phyloP scores from a whole-genome alignment of 257 asterid species.

The Solanum chiquidenum region DNA sequence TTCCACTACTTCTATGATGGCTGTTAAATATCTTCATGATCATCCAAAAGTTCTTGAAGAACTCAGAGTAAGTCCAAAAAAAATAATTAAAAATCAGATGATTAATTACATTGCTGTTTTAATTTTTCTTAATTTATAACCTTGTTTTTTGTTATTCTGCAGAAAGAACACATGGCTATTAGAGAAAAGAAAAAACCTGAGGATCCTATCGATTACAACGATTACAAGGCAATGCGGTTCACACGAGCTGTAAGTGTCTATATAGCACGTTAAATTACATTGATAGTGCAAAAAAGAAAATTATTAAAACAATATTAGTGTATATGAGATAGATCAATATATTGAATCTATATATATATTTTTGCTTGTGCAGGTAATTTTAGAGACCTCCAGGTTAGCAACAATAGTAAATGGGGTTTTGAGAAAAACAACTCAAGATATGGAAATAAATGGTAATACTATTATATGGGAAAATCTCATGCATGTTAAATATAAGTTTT shows the following conservation, averaged over 20 bases:
- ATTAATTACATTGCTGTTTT: neutral
- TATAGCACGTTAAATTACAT: neutral
- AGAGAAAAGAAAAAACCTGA: conserved; percentile 63
- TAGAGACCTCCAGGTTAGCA: conserved; percentile 42
- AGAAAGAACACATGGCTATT: conserved; percentile 70
- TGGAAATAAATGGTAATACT: conserved; percentile 34
- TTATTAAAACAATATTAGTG: no score
- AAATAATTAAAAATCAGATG: neutral
- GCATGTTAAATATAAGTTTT: neutral
- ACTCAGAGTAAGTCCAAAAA: conserved; percentile 43
- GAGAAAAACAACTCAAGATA: conserved; percentile 38
- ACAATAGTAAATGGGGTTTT: conserved; percentile 39
- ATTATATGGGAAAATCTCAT: neutral
- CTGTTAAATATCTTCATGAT: conserved; percentile 80
- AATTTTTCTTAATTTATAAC: neutral
- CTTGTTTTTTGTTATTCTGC: neutral
- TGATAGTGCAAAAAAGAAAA: neutral
- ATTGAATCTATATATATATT: neutral
- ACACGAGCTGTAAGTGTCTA: conserved; percentile 50
- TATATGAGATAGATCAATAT: neutral
- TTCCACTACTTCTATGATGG: conserved; percentile 95
- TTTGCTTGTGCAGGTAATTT: conserved; percentile 28
- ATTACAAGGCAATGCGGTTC: conserved; percentile 84
- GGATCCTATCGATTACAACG: conserved; percentile 72
- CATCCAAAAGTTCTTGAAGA: conserved; percentile 80